phyloP scores from a whole-genome alignment of 2,329 filamentous ascomycete species.

The Colletotrichum aenigma region DNA sequence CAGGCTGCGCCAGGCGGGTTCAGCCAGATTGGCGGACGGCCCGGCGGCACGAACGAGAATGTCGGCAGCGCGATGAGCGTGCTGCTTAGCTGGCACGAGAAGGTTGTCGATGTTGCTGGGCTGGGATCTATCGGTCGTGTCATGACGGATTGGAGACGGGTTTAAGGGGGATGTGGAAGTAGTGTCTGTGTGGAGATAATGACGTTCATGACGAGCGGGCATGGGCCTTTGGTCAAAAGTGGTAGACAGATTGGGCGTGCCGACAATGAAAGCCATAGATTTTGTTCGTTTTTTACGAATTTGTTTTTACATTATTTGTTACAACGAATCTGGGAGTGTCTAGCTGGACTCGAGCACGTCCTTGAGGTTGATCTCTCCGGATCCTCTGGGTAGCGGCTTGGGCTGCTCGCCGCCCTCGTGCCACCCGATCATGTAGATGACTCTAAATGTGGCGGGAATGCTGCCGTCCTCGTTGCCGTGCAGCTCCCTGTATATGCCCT shows the following conservation, averaged over 20 bases:
- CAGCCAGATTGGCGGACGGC: constrained; percentile 72
- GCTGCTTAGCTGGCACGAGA: constrained; percentile 97
- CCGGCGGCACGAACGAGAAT: constrained; percentile 63
- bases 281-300: constrained; percentile 7
- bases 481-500: constrained; percentile 86
- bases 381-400: constrained; percentile 81
- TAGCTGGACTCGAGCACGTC: constrained; percentile 68
- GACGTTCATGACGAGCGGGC: constrained; percentile 16
- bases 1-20: constrained; percentile 72
- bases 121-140: constrained; percentile 89
- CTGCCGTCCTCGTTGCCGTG: constrained; percentile 81
- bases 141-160: constrained; percentile 95
- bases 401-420: constrained; percentile 81
- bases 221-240: background rate
- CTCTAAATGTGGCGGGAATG: constrained; percentile 88
- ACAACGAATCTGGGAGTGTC: background rate
- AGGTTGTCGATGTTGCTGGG: constrained; percentile 92
- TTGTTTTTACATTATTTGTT: background rate
- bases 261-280: constrained; percentile 18
- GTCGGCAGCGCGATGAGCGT: constrained; percentile 94
- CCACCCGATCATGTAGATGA: constrained; percentile 99
- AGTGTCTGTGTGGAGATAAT: background rate
- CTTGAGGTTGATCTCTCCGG: constrained; percentile 85
- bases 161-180: constrained; percentile 48
- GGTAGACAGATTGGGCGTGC: constrained; percentile 6